phyloP scores from a whole-genome alignment of 2,329 filamentous ascomycete genomes.

The Aspergillus sp. region DNA sequence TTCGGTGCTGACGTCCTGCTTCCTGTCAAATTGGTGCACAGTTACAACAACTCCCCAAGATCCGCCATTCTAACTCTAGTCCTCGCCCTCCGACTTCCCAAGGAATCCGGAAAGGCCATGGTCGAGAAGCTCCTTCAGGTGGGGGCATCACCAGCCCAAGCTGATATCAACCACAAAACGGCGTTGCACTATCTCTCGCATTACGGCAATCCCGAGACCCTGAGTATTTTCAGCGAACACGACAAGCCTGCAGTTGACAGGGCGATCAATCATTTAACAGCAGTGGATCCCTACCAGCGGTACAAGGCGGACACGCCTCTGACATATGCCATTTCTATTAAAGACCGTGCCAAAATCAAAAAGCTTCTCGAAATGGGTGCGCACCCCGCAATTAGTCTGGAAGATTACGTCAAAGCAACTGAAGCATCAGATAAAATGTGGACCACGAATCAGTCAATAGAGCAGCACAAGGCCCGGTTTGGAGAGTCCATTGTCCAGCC shows the following conservation, averaged over 20 bases:
- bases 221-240: slow-evolving; percentile 48
- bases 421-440: slow-evolving; percentile 12
- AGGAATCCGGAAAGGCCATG: slow-evolving; percentile 65
- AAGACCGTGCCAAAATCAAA: slow-evolving; percentile 54
- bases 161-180: slow-evolving; percentile 64
- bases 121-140: slow-evolving; percentile 63
- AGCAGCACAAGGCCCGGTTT: slow-evolving; percentile 54
- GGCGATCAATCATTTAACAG: slow-evolving; percentile 65
- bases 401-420: slow-evolving; percentile 35
- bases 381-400: slow-evolving; percentile 59
- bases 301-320: slow-evolving; percentile 51
- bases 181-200: slow-evolving; percentile 65
- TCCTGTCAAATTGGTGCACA: slow-evolving; percentile 65
- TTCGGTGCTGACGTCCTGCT: slow-evolving; percentile 77
- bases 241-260: slow-evolving; percentile 63
- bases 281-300: slow-evolving; percentile 37
- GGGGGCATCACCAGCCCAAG: slow-evolving; percentile 72
- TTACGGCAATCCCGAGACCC: slow-evolving; percentile 46
- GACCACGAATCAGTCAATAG: slow-evolving; percentile 32
- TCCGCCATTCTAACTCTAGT: slow-evolving; percentile 68
- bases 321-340: slow-evolving; percentile 57
- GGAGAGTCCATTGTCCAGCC: slow-evolving; percentile 59
- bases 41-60: slow-evolving; percentile 47
- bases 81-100: slow-evolving; percentile 65
- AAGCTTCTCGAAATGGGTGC: slow-evolving; percentile 67